Evolutionary conservation across 805 yeast genomes (phyloP), one percentile per base, ranked within the genome.

Genomic region (Jamesozyma gamospora): DNA sequence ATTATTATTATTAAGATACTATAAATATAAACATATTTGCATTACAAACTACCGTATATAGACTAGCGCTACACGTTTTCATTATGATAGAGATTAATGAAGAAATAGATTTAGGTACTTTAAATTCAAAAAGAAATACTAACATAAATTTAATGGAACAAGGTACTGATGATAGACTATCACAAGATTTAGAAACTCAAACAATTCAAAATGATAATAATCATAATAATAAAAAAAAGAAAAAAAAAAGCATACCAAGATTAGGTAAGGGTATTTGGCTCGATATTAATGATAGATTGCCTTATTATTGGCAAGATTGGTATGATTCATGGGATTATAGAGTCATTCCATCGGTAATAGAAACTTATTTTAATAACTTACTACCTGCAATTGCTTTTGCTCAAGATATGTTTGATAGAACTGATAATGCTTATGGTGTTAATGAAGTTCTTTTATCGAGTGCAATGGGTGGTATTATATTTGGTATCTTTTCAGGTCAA

Each of bases 351-450:
- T 69, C 95, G 0, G 78, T 86, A 0, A 63, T 82, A 1, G 86
- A 74, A 56, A 82, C 92, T 12, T 90, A 82, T 60, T 87, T 92
- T 68, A 87, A 95, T 32, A 90, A 92, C 57, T 56, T 90, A 34
- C 67, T 90, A 29, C 97, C 97, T 2, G 96, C 96, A 0, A 71
- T 90, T 32, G 96, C 97, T 0, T 90, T 90, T 68, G 94, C 96
- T 0, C 96, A 86, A 55, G 97, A 90, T 56, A 82, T 90, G 95
- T 88, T 87, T 60, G 95, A 88, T 58, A 79, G 85, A 45, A 90
- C 98, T 0, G 64, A 82, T 36, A 77, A 82, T 48, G 71, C 88
- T 11, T 90, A 86, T 52, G 98, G 98, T 3, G 82, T 92, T 4
- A 92, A 90, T 55, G 98, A 90, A 55, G 82, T 90, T 2, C 66